A percentile compares a stretch with the other conserved stretches of the same genome.
phyloP scores from a whole-genome alignment of 306 rosid species.

The Prunus dulcis region DNA sequence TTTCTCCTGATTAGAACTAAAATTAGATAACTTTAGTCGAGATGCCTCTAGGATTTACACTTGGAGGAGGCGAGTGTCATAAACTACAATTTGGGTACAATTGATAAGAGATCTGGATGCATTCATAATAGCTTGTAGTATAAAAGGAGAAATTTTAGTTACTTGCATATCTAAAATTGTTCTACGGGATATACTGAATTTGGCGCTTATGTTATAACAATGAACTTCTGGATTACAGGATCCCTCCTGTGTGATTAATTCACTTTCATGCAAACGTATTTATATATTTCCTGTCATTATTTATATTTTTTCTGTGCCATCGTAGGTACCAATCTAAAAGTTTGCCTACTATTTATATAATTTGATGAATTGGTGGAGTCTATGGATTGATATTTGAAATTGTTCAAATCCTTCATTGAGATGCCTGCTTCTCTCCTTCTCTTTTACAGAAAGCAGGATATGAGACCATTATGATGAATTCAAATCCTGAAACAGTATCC shows the following conservation, averaged over 20 bases:
- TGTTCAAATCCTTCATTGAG: background rate
- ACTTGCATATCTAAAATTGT: background rate
- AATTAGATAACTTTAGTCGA: background rate
- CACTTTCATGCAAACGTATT: background rate
- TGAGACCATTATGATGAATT: slow-evolving; percentile 98
- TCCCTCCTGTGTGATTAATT: background rate
- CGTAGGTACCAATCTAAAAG: background rate
- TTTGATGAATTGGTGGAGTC: background rate
- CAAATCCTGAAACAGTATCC: slow-evolving; percentile 96
- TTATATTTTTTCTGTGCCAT: background rate
- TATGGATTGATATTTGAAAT: background rate
- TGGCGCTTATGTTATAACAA: background rate
- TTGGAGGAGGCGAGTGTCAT: background rate
- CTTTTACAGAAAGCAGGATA: slow-evolving; percentile 80
- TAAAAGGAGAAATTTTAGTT: background rate
- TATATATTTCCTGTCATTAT: background rate
- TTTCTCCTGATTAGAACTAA: background rate
- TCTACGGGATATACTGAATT: background rate
- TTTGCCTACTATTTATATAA: background rate
- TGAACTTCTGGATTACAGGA: background rate
- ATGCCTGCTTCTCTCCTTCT: slow-evolving; percentile 12
- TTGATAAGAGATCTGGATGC: background rate
- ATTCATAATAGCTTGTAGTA: background rate
- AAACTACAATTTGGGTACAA: background rate
- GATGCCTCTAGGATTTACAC: background rate